These are phyloP conservation scores for Paramecium pentaurelia DNA, from an alignment of 73 alveolate species.

Conservation along the genomic window DNA sequence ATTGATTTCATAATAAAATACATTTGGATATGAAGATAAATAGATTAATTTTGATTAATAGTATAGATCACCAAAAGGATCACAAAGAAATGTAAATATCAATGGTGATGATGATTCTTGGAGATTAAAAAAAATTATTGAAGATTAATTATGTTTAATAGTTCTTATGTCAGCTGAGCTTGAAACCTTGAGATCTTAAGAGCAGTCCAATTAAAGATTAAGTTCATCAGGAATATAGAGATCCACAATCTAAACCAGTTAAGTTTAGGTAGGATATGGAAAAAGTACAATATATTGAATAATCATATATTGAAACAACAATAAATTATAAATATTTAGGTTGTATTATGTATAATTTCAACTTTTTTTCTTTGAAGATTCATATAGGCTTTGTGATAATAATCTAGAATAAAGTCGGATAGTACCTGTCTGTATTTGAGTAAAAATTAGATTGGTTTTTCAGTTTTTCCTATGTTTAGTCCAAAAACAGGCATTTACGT, in stretches of 20 bases:
- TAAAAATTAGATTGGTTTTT: no score
- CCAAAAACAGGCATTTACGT: no score
- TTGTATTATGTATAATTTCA: background rate
- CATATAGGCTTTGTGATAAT: background rate
- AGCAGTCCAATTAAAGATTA: background rate
- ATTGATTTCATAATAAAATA: background rate
- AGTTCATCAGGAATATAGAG: background rate
- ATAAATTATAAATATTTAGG: background rate
- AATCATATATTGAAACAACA: background rate
- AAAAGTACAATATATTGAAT: background rate
- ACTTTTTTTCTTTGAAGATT: background rate
- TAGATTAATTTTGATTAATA: background rate
- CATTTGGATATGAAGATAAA: background rate
- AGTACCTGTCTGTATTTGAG: background rate
- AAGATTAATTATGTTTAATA: conserved; percentile 28
- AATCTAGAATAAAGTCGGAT: background rate
- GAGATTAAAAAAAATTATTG: background rate
- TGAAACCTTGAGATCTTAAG: background rate
- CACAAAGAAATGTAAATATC: background rate
- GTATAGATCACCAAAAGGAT: background rate
- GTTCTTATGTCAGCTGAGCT: conserved; percentile 38
- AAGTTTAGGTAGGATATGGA: background rate
- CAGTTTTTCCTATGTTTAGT: no score
- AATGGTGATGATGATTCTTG: background rate
- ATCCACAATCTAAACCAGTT: background rate